Percentiles rank a stretch among this genome's conserved stretches.
These are phyloP conservation scores for Nymphaea colorata DNA, from an alignment of 164 flowering plant species.

Conservation along the genomic window DNA sequence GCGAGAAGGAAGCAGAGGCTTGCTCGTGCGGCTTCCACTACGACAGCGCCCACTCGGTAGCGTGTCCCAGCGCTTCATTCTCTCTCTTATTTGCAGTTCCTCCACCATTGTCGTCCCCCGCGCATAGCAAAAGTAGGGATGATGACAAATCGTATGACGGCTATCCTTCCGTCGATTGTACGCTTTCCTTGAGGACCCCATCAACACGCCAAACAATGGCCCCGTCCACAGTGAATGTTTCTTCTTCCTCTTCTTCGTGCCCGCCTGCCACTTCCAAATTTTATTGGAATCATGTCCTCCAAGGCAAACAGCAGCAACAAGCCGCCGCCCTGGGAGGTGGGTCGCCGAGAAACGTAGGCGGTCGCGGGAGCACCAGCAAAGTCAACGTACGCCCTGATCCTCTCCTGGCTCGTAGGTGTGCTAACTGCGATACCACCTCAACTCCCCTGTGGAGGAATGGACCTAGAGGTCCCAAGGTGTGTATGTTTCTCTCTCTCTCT, in stretches of 20 bases:
- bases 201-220: slow-evolving; percentile 53
- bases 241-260: slow-evolving; percentile 13
- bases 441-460: slow-evolving; percentile 99
- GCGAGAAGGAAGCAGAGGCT: slow-evolving; percentile 10
- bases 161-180: slow-evolving; percentile 71
- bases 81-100: slow-evolving; percentile 52
- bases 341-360: not conserved
- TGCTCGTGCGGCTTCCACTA: slow-evolving; percentile 44
- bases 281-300: slow-evolving; percentile 47
- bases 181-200: slow-evolving; percentile 90
- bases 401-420: slow-evolving; percentile 81
- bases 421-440: slow-evolving; percentile 97
- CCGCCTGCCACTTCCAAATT: slow-evolving; percentile 28
- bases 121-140: not conserved
- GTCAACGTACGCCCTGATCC: slow-evolving; percentile 28
- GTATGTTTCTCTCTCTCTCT: not conserved
- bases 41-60: slow-evolving; percentile 8
- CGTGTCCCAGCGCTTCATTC: slow-evolving; percentile 19
- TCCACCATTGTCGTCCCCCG: not conserved
- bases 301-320: slow-evolving; percentile 12
- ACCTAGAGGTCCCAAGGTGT: slow-evolving; percentile 94
- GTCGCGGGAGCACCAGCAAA: slow-evolving; percentile 1
- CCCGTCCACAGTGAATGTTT: slow-evolving; percentile 1
- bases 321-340: not conserved
- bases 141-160: slow-evolving; percentile 1